Conservation (phyloP, 805 yeast genomes). For the Jamesozyma lodderae region DNA sequence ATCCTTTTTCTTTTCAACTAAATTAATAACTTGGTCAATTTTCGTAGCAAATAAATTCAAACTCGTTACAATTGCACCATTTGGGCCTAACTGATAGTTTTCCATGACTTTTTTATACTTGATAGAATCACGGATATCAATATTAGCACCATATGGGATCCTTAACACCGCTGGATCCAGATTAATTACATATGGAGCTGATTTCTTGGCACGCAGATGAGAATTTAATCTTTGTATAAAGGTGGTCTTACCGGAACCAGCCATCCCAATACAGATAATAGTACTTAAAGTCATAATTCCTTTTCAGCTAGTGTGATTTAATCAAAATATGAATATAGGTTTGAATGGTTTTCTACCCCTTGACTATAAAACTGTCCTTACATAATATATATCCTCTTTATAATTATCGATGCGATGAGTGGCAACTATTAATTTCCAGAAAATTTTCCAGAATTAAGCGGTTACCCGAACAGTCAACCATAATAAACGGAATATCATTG, state of each 20-base stretch:
- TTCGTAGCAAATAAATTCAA: slow-evolving; percentile 87
- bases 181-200: slow-evolving; percentile 85
- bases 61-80: slow-evolving; percentile 96
- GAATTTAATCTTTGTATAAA: slow-evolving; percentile 92
- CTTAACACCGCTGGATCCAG: slow-evolving; percentile 93
- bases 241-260: slow-evolving; percentile 91
- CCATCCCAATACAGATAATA: slow-evolving; percentile 53
- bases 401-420: too few species aligned
- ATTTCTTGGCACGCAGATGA: slow-evolving; percentile 63
- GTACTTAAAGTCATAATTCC: slow-evolving; percentile 33
- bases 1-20: slow-evolving; percentile 66
- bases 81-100: slow-evolving; percentile 90
- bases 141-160: slow-evolving; percentile 89
- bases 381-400: too few species aligned
- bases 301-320: not conserved
- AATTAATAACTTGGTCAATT: slow-evolving; percentile 84
- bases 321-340: too few species aligned
- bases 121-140: slow-evolving; percentile 92
- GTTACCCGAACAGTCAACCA: too few species aligned
- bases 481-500: too few species aligned
- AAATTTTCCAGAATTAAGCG: too few species aligned
- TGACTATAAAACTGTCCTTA: too few species aligned
- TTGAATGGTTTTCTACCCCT: too few species aligned
- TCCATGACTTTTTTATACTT: slow-evolving; percentile 96
- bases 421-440: too few species aligned